Evolutionary conservation across 768 basidiomycete species (phyloP), one percentile per base, ranked within the genome.

Genomic region (Arthromyces matolae): DNA sequence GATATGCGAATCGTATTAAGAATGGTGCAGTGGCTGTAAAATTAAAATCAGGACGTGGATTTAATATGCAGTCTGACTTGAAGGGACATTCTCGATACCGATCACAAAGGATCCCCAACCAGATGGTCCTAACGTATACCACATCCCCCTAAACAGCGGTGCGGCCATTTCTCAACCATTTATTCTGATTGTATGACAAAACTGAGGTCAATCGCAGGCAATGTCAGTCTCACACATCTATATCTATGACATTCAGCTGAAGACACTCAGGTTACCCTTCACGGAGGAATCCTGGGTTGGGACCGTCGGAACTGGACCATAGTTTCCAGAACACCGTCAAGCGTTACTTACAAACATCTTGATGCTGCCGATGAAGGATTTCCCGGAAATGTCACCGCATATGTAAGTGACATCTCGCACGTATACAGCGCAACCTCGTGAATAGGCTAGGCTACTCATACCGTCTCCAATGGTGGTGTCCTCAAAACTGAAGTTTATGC

Each of bases 301-400:
- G 82, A 83, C 55, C 69, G 73, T 13, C 72, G 75, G 6, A 76
- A 75, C 61, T 83, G 80, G 80, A 78, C 72, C 2, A 49, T 80
- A 5, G 70, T 72, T 0, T 60, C 65, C 10, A 68, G 64, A 51
- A 67, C 69, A 5, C 52, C 64, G 14, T 74, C 69, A 1, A 76
- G 76, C 41, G 77, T 82, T 2, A 79, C 76, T 0, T 83, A 73
- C 60, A 69, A 68, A 47, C 77, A 78, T 49, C 23, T 78, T 22
- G 81, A 82, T 57, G 52, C 65, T 7, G 79, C 71, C 5, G 71
- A 75, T 44, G 73, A 81, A 59, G 80, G 79, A 1, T 82, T 79
- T 53, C 79, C 79, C 3, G 79, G 78, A 28, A 69, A 51, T 29
- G 74, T 76, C 4, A 70, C 64, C 5, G 72, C 65, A 33, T 71